Percentiles rank a stretch among this genome's conserved stretches.
Conservation (phyloP, 176 grass and related monocot genomes). For the Chrysopogon serrulatus region DNA sequence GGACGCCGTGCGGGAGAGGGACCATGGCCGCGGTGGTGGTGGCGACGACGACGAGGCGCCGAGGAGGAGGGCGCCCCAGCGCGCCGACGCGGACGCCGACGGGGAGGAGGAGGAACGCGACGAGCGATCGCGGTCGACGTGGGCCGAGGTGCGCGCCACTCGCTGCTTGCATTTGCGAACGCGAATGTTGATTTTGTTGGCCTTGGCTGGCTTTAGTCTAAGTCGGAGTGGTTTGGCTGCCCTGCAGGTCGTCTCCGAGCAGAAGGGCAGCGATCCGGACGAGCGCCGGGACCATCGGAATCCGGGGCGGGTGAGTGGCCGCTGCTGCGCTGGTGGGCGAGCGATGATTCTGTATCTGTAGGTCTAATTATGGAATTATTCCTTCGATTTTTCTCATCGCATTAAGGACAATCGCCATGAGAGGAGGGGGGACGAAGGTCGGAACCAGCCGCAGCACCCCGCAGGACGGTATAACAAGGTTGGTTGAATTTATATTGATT, state of each 20-base stretch:
- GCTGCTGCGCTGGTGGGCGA: background rate
- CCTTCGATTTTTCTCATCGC: background rate
- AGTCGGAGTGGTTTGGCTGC: background rate
- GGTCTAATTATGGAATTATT: background rate
- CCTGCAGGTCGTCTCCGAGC: constrained; percentile 24
- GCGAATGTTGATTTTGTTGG: background rate
- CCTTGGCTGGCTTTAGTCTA: background rate
- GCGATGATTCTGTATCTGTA: background rate
- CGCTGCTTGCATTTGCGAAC: background rate
- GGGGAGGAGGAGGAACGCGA: constrained; percentile 30
- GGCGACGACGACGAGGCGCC: constrained; percentile 20
- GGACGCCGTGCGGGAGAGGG: constrained; percentile 13
- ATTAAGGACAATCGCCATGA: constrained; percentile 15
- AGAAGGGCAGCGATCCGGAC: constrained; percentile 10
- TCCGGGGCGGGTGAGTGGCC: constrained; percentile 30
- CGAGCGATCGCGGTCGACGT: constrained; percentile 68
- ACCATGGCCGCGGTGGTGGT: background rate
- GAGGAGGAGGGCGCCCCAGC: constrained; percentile 23
- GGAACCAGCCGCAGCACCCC: constrained; percentile 33
- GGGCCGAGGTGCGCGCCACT: constrained; percentile 68
- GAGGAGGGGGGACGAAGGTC: constrained; percentile 20
- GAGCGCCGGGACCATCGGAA: background rate
- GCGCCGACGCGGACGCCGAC: constrained; percentile 5
- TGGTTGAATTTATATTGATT: background rate
- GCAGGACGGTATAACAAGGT: constrained; percentile 3